phyloP scores from a whole-genome alignment of 768 basidiomycete species.

The Boletales sp. region DNA sequence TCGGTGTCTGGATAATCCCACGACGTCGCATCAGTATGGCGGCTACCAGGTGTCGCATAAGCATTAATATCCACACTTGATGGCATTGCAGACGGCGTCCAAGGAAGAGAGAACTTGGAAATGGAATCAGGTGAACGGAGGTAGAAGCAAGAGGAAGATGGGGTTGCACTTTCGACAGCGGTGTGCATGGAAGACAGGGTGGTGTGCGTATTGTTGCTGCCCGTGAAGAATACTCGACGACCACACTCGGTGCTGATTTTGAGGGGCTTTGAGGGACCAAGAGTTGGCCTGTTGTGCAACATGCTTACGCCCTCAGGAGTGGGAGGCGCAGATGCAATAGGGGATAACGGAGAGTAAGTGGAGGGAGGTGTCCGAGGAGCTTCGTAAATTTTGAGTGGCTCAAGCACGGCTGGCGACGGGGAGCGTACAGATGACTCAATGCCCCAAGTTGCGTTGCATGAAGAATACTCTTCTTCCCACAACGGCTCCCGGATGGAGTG shows the following conservation, averaged over 20 bases:
- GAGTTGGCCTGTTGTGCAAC: conserved; percentile 35
- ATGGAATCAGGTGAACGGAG: conserved; percentile 43
- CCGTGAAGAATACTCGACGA: conserved; percentile 34
- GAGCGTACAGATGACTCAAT: conserved; percentile 51
- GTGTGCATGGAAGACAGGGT: conserved; percentile 70
- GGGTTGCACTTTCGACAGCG: conserved; percentile 60
- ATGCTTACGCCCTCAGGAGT: conserved; percentile 55
- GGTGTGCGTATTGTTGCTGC: conserved; percentile 42
- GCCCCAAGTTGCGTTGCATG: conserved; percentile 54
- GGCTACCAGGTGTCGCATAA: conserved; percentile 42
- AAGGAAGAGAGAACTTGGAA: conserved; percentile 34
- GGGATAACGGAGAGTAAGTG: conserved; percentile 46
- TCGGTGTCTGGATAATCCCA: conserved; percentile 49
- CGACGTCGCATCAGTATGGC: conserved; percentile 46
- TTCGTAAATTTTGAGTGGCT: conserved; percentile 41
- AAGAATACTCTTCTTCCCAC: conserved; percentile 37
- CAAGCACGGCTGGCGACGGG: conserved; percentile 35
- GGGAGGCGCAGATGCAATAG: conserved; percentile 44
- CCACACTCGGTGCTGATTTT: conserved; percentile 56
- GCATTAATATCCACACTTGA: conserved; percentile 38
- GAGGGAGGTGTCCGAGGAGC: conserved; percentile 49
- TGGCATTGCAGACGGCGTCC: conserved; percentile 32
- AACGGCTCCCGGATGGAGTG: conserved; percentile 27
- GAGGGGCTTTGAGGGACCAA: conserved; percentile 40
- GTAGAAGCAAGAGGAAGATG: conserved; percentile 56